Evolutionary conservation across 1,284 basidiomycete genomes (phyloP).

Genomic region (Cryptococcus sp.): DNA sequence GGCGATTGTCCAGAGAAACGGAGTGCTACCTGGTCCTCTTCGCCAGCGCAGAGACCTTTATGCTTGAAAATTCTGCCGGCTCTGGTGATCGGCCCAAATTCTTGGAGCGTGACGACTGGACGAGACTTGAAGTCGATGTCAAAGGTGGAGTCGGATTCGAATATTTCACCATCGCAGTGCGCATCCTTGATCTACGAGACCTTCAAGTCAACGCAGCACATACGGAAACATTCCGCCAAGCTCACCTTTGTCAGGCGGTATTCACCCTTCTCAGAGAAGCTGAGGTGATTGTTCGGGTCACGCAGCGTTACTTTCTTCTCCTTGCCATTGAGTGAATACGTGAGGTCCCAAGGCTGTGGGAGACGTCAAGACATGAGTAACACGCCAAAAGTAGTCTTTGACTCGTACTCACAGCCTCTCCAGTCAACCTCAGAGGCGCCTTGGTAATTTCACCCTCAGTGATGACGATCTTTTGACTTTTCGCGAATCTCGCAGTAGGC

Average conservation of each 20-base stretch:
- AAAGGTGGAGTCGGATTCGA: constrained; percentile 64
- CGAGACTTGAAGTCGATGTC: constrained; percentile 61
- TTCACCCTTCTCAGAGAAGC: constrained; percentile 67
- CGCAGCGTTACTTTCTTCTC: constrained; percentile 58
- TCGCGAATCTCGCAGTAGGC: constrained; percentile 78
- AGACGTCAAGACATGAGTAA: too few species aligned
- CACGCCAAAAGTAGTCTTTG: too few species aligned
- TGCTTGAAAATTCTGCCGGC: constrained; percentile 68
- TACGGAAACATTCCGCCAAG: constrained; percentile 1
- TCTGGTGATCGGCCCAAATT: constrained; percentile 58
- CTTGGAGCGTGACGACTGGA: constrained; percentile 56
- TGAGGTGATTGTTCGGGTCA: constrained; percentile 70
- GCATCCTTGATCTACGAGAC: constrained; percentile 69
- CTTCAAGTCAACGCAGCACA: not conserved
- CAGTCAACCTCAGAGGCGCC: constrained; percentile 79
- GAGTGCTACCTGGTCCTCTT: constrained; percentile 75
- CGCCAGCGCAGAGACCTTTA: constrained; percentile 75
- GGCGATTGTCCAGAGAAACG: constrained; percentile 78
- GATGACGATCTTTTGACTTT: constrained; percentile 63
- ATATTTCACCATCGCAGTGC: constrained; percentile 76
- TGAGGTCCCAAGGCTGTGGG: constrained; percentile 76
- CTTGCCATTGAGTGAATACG: constrained; percentile 65
- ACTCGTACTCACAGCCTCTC: constrained; percentile 67
- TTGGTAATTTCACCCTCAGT: constrained; percentile 73
- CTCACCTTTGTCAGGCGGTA: constrained; percentile 74